Base-by-base conservation (phyloP, 2,329 filamentous ascomycete species). In the Pyrenochaeta sp. region DNA sequence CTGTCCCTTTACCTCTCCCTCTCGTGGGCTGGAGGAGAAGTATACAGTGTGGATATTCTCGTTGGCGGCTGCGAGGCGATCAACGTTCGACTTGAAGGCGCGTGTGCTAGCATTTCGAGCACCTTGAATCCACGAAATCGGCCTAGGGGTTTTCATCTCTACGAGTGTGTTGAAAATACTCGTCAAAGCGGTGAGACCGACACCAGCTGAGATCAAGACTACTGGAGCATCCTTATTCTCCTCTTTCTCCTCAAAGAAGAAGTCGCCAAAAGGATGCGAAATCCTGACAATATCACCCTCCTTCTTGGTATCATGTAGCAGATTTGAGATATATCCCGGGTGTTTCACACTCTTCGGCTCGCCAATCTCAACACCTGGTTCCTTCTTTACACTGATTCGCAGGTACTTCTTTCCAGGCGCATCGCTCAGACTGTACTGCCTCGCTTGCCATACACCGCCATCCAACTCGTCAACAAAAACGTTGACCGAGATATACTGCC, bases 361-460 rank as follows among this genome's bases (percentile, higher is more conserved):
- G 2, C 77, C 70, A 42, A 76, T 43, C 42, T 81, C 76, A 12
- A 85, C 67, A 3, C 86, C 87, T 2, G 77, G 72, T 66, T 91
- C 88, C 54, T 82, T 84, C 81, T 91, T 91, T 51, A 92, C 82
- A 44, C 83, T 89, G 75, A 92, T 87, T 27, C 90, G 85, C 74
- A 90, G 90, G 74, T 86, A 83, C 44, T 85, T 80, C 7, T 81
- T 76, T 2, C 79, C 78, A 2, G 87, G 88, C 44, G 84, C 81
- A 59, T 91, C 88, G 65, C 85, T 89, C 56, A 92, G 81, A 21
- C 87, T 90, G 76, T 91, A 92, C 73, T 92, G 90, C 29, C 89
- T 81, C 15, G 85, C 82, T 73, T 92, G 90, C 60, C 81, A 75
- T 68, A 86, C 81, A n/a, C 84, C 83, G 9, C 67, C 69, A 7